A percentile compares a stretch with the other conserved stretches of the same genome.
These are phyloP conservation scores for Pythium phragmiticola DNA, from an alignment of 352 stramenopile species.

Conservation along the genomic window DNA sequence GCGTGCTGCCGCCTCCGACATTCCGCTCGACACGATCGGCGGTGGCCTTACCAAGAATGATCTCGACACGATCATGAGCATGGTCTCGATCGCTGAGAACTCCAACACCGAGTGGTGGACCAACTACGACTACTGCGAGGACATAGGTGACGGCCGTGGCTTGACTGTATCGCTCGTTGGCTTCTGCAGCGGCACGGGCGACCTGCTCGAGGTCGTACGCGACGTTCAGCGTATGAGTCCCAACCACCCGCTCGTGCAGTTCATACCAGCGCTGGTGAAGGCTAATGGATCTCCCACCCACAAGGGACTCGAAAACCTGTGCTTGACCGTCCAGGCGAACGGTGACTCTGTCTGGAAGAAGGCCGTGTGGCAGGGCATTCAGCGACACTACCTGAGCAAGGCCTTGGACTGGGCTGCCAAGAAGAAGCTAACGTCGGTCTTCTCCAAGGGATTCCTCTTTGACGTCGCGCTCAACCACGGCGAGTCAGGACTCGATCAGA, in stretches of 20 bases:
- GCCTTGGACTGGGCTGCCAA: background rate
- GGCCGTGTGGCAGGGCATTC: constrained; percentile 11
- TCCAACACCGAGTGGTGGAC: constrained; percentile 12
- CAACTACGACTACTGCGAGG: constrained; percentile 20
- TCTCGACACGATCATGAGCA: constrained; percentile 20
- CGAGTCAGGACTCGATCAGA: background rate
- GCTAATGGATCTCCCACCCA: background rate
- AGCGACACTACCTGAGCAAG: background rate
- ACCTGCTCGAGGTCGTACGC: constrained; percentile 14
- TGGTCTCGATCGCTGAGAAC: constrained; percentile 19
- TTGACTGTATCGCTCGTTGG: constrained; percentile 18
- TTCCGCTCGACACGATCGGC: constrained; percentile 3
- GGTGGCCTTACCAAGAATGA: constrained; percentile 3
- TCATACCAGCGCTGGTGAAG: constrained; percentile 9
- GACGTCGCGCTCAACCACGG: constrained; percentile 12
- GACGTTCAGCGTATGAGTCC: constrained; percentile 3
- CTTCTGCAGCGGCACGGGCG: constrained; percentile 16
- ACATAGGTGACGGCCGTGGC: constrained; percentile 11
- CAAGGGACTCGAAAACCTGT: background rate
- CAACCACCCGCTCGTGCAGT: constrained; percentile 3
- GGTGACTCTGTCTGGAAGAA: background rate
- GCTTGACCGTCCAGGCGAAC: background rate
- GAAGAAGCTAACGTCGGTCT: background rate
- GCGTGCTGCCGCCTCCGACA: background rate
- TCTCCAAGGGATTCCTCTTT: constrained; percentile 15